These are phyloP conservation scores for Candida palmyrensis DNA, from an alignment of 805 yeast genomes.

Conservation along the genomic window DNA sequence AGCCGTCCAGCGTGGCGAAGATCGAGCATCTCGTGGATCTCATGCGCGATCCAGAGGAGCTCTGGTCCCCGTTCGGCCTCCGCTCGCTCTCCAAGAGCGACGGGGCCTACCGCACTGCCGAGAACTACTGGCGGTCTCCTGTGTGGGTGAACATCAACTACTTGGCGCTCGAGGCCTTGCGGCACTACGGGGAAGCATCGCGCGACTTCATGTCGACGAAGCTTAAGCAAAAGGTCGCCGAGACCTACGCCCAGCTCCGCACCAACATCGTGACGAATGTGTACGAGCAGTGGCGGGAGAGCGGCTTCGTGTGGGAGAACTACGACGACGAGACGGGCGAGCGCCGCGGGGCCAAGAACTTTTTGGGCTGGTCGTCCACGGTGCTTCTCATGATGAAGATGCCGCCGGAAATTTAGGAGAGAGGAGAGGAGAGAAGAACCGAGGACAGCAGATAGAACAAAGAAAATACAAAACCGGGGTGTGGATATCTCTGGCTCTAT, in stretches of 20 bases:
- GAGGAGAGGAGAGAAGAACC: background rate
- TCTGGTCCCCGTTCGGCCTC: conserved; percentile 78
- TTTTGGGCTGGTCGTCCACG: conserved; percentile 91
- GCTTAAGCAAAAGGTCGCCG: conserved; percentile 31
- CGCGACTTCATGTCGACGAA: conserved; percentile 22
- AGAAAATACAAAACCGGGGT: background rate
- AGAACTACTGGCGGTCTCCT: conserved; percentile 95
- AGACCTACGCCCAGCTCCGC: conserved; percentile 55
- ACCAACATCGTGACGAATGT: conserved; percentile 64
- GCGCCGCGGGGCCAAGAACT: conserved; percentile 80
- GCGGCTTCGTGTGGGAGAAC: conserved; percentile 90
- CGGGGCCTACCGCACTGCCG: conserved; percentile 64
- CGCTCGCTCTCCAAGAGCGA: conserved; percentile 73
- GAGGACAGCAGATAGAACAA: background rate
- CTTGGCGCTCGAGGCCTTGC: conserved; percentile 65
- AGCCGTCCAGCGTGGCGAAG: conserved; percentile 38
- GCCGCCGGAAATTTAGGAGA: conserved; percentile 46
- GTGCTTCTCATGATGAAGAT: conserved; percentile 76
- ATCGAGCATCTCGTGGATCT: conserved; percentile 49
- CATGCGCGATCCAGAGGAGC: conserved; percentile 62
- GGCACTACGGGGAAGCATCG: conserved; percentile 42
- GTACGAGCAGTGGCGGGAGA: conserved; percentile 58
- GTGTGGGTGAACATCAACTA: conserved; percentile 92
- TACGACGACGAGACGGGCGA: conserved; percentile 74
- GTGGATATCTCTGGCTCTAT: background rate